A percentile compares a stretch with the other conserved stretches of the same genome.
phyloP scores from a whole-genome alignment of 768 basidiomycete species.

The Kwoniella shandongensis region DNA sequence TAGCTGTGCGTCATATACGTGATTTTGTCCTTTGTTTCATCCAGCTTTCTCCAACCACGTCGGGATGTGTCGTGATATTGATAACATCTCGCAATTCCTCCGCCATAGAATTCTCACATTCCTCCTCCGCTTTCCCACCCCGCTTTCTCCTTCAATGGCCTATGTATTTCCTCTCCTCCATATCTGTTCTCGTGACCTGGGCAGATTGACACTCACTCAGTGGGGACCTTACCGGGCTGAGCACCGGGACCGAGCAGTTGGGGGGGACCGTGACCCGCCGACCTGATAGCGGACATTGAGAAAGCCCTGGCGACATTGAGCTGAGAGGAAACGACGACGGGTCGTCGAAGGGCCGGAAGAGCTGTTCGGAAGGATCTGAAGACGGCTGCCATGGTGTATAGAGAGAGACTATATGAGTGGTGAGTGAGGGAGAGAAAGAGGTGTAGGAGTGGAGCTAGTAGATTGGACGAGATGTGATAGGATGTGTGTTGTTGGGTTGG shows the following conservation, averaged over 20 bases:
- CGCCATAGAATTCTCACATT: neutral
- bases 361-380: conserved; percentile 33
- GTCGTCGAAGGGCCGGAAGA: conserved; percentile 16
- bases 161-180: too few species aligned
- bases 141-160: neutral
- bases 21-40: too few species aligned
- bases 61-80: too few species aligned
- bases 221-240: conserved; percentile 49
- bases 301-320: conserved; percentile 27
- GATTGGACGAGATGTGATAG: too few species aligned
- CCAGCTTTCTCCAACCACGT: too few species aligned
- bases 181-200: neutral
- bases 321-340: conserved; percentile 8
- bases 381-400: conserved; percentile 31
- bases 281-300: conserved; percentile 32
- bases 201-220: conserved; percentile 43
- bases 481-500: too few species aligned
- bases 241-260: conserved; percentile 49
- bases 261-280: conserved; percentile 47
- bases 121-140: neutral
- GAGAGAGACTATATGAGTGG: conserved; percentile 3
- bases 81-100: neutral
- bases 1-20: too few species aligned
- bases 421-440: conserved; percentile 5
- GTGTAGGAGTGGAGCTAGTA: neutral